These are phyloP conservation scores for Kockiozyma suomiensis DNA, from an alignment of 805 yeast genomes.

Conservation along the genomic window DNA sequence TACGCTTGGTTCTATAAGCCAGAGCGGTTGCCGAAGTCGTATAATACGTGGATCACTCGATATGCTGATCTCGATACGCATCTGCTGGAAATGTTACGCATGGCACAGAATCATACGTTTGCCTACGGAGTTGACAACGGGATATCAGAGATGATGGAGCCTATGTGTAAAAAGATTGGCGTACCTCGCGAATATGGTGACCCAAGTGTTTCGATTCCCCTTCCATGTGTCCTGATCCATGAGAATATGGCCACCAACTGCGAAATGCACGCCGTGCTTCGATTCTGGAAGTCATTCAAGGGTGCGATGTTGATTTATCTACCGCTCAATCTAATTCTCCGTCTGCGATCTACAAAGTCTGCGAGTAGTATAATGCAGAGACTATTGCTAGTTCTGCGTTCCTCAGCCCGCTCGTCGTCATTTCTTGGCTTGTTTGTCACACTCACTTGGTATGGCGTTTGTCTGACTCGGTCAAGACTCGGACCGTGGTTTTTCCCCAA, in stretches of 20 bases:
- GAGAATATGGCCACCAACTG: slow-evolving; percentile 47
- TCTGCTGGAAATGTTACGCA: slow-evolving; percentile 43
- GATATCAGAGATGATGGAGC: slow-evolving; percentile 41
- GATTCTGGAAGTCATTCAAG: slow-evolving; percentile 49
- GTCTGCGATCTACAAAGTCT: slow-evolving; percentile 21
- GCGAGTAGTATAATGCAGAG: slow-evolving; percentile 34
- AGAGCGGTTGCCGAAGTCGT: slow-evolving; percentile 48
- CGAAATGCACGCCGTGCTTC: slow-evolving; percentile 52
- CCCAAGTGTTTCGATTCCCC: slow-evolving; percentile 32
- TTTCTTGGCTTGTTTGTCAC: slow-evolving; percentile 50
- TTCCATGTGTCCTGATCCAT: slow-evolving; percentile 50
- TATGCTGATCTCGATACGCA: slow-evolving; percentile 54
- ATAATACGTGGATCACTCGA: slow-evolving; percentile 52
- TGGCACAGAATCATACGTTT: slow-evolving; percentile 42
- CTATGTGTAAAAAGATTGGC: slow-evolving; percentile 44
- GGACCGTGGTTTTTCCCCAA: slow-evolving; percentile 48
- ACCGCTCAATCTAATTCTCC: slow-evolving; percentile 47
- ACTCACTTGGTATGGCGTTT: slow-evolving; percentile 53
- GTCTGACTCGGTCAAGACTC: slow-evolving; percentile 48
- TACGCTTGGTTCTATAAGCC: slow-evolving; percentile 45
- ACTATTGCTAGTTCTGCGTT: slow-evolving; percentile 33
- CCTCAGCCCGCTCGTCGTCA: slow-evolving; percentile 48
- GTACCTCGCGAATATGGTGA: slow-evolving; percentile 44
- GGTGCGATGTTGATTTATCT: slow-evolving; percentile 49
- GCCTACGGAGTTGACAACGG: slow-evolving; percentile 45